Base-by-base conservation (phyloP, 441 rosid species). In the Adansonia rubrostipa region DNA sequence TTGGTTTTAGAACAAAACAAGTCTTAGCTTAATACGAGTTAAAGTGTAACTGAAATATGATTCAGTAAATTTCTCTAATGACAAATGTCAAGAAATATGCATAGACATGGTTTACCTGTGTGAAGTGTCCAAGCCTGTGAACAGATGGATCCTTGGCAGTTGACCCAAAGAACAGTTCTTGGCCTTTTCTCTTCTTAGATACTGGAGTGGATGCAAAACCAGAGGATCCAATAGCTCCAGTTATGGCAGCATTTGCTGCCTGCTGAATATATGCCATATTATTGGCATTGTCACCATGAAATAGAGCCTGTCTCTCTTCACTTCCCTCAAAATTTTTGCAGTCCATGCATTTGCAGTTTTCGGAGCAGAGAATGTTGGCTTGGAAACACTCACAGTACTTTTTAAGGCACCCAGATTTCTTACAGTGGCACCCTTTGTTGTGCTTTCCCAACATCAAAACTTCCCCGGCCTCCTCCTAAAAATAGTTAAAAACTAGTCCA, bases 211-310 rank as follows among this genome's bases (percentile, higher is more conserved):
- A 90, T 66, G 93, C 89, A 85, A 84, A 97, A 50, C 99, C 98
- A 28, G 99, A 97, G 75, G 99, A 90, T 47, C 99, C 99, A 78
- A 97, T 86, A 74, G 99, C 99, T 74, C 99, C 99, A 62, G 98
- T 95, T 81, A 97, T 97, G 75, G 99, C 99, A 77, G 99, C 99
- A 88, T 97, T 97, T 64, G 99, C 99, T 67, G 98, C 99, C 85
- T 93, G 99, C 88, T 97, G 99, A 84, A 97, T 90, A 80, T 88
- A 91, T 62, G 93, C 88, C 83, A 96, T 86, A 88, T 91, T 88
- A 88, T 90, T 92, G 82, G 94, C 88, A 85, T 86, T 92, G 77
- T 85, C 88, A 44, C 92, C 93, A 54, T 80, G 96, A 84, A 88
- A 90, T 42, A 93, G 85, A 82, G 97, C 90, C 80, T 79, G 88